Percentiles rank a stretch among this genome's conserved stretches.
phyloP scores from a whole-genome alignment of 345 rosid genomes.

The Mallotus nudiflorus region DNA sequence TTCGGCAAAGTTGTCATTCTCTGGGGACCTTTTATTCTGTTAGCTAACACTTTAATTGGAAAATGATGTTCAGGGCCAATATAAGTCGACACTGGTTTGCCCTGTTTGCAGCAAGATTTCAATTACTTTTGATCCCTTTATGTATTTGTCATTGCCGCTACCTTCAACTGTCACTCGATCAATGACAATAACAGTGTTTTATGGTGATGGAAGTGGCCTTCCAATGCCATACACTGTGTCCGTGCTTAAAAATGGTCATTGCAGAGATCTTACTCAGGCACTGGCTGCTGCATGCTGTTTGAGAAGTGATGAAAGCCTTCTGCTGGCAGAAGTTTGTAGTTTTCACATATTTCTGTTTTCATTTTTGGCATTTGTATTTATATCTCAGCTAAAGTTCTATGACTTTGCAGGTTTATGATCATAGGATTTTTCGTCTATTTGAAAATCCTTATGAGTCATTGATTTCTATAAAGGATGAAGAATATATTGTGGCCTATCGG shows the following conservation, averaged over 20 bases:
- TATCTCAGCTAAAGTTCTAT: slow-evolving; percentile 26
- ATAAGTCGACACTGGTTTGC: slow-evolving; percentile 90
- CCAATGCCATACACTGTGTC: slow-evolving; percentile 79
- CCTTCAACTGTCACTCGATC: slow-evolving; percentile 76
- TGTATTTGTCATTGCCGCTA: slow-evolving; percentile 90
- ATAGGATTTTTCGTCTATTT: slow-evolving; percentile 54
- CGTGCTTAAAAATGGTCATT: slow-evolving; percentile 66
- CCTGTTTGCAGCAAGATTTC: slow-evolving; percentile 84
- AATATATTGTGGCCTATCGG: slow-evolving; percentile 79
- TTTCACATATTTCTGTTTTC: slow-evolving; percentile 4
- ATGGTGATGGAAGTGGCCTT: slow-evolving; percentile 67
- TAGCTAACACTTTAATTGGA: slow-evolving; percentile 18
- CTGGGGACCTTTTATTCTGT: not conserved
- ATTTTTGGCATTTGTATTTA: not conserved
- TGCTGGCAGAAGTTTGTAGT: slow-evolving; percentile 72
- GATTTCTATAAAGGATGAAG: slow-evolving; percentile 65
- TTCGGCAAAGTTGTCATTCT: not conserved
- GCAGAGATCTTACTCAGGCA: slow-evolving; percentile 73
- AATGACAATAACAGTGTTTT: slow-evolving; percentile 84
- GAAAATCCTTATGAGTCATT: slow-evolving; percentile 55
- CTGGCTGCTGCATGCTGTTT: slow-evolving; percentile 75
- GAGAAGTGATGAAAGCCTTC: slow-evolving; percentile 68
- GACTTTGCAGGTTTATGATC: slow-evolving; percentile 57
- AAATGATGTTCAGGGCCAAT: slow-evolving; percentile 85
- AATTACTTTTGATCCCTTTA: slow-evolving; percentile 91